Evolutionary conservation across 2,329 filamentous ascomycete genomes (phyloP).

Genomic region (Diplocarpon rosae): DNA sequence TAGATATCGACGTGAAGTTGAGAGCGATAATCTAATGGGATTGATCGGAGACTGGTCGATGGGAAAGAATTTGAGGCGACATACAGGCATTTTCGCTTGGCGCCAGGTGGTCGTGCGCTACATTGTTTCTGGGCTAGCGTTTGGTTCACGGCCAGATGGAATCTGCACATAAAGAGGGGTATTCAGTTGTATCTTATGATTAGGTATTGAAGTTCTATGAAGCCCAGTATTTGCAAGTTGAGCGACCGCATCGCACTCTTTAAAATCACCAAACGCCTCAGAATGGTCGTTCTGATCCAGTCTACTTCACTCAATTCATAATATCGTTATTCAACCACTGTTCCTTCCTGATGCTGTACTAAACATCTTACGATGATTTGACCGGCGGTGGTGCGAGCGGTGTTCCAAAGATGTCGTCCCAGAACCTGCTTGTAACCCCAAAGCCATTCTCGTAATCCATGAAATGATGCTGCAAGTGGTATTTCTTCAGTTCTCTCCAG

Average conservation of each 20-base stretch:
- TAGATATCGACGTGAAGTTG: no score
- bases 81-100: no score
- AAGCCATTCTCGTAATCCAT: constrained; percentile 97
- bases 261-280: constrained; percentile 8
- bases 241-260: constrained; percentile 11
- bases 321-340: constrained; percentile 11
- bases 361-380: constrained; percentile 15
- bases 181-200: background rate
- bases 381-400: constrained; percentile 43
- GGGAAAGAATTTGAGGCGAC: no score
- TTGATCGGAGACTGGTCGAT: no score
- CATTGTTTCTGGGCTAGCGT: no score
- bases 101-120: no score
- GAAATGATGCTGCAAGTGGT: constrained; percentile 94
- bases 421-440: constrained; percentile 91
- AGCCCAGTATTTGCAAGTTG: constrained; percentile 4
- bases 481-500: constrained; percentile 92
- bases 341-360: background rate
- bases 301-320: constrained; percentile 8
- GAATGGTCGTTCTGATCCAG: background rate
- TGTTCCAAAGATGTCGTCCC: constrained; percentile 88
- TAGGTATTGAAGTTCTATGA: constrained; percentile 6
- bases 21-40: no score
- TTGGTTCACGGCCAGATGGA: no score
- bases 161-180: no score